Conservation (phyloP, 768 basidiomycete genomes). For the Macrolepiota fuliginosa region DNA sequence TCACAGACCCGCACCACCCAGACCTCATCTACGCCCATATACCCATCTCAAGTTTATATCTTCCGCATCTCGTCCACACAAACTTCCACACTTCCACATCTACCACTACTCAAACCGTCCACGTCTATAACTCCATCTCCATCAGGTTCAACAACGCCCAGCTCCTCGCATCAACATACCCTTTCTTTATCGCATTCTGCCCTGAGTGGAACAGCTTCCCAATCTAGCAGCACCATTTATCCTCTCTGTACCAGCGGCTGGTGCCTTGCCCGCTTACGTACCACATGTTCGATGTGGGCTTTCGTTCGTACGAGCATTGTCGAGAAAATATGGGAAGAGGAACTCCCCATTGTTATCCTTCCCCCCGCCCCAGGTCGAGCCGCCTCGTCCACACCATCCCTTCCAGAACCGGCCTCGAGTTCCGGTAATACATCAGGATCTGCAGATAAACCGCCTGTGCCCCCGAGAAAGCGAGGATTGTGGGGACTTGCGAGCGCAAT, state of each 20-base stretch:
- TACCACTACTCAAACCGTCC: slow-evolving; percentile 32
- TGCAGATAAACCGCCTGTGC: slow-evolving; percentile 54
- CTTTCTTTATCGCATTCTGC: neutral
- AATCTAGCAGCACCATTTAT: slow-evolving; percentile 51
- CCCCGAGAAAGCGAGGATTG: slow-evolving; percentile 58
- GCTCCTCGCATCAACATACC: slow-evolving; percentile 18
- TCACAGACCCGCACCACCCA: slow-evolving; percentile 21
- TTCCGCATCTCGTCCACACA: slow-evolving; percentile 56
- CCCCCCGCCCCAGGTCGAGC: slow-evolving; percentile 26
- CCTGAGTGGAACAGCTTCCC: neutral
- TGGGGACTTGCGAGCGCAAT: slow-evolving; percentile 71
- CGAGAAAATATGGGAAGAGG: slow-evolving; percentile 90
- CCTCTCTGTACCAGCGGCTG: slow-evolving; percentile 84
- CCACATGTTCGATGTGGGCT: slow-evolving; percentile 89
- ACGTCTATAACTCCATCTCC: slow-evolving; percentile 19
- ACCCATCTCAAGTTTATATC: slow-evolving; percentile 55
- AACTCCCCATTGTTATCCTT: slow-evolving; percentile 38
- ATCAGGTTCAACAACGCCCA: slow-evolving; percentile 16
- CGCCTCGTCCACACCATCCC: neutral
- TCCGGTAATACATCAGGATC: slow-evolving; percentile 6
- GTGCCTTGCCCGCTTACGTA: slow-evolving; percentile 78
- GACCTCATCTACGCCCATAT: slow-evolving; percentile 26
- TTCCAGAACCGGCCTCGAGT: slow-evolving; percentile 2
- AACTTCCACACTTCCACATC: slow-evolving; percentile 27
- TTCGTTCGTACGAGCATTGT: slow-evolving; percentile 81